A percentile compares a stretch with the other conserved stretches of the same genome.
These are phyloP conservation scores for Poterioochromonas sp. DNA, from an alignment of 352 stramenopile genomes.

Conservation along the genomic window DNA sequence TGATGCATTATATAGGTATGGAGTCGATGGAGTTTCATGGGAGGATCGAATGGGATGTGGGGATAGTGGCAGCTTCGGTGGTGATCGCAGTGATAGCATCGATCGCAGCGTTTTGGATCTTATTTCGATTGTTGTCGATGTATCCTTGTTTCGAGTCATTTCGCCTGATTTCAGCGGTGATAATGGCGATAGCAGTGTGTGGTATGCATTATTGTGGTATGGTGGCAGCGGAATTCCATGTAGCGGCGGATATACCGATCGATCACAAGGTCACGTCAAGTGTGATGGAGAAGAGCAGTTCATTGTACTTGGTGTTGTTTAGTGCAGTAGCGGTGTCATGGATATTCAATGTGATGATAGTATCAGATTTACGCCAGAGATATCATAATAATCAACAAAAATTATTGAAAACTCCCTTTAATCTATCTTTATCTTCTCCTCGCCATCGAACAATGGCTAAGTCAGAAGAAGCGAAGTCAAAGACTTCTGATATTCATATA, in stretches of 20 bases:
- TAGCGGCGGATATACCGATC: too few species aligned
- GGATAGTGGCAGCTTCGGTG: not conserved
- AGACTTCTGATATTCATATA: too few species aligned
- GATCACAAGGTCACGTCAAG: not conserved
- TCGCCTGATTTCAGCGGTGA: not conserved
- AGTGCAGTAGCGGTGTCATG: not conserved
- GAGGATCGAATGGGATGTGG: not conserved
- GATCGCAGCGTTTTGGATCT: slow-evolving; percentile 15
- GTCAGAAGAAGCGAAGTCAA: too few species aligned
- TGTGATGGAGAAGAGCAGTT: not conserved
- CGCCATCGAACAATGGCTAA: too few species aligned
- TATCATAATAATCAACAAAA: too few species aligned
- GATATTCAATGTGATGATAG: not conserved
- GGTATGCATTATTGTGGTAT: slow-evolving; percentile 16
- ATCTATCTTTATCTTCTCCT: too few species aligned
- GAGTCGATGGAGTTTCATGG: not conserved
- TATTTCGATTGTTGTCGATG: slow-evolving; percentile 19
- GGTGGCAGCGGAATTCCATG: not conserved
- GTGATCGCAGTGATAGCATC: not conserved
- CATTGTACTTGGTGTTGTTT: not conserved
- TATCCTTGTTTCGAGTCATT: slow-evolving; percentile 7
- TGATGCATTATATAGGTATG: slow-evolving; percentile 26
- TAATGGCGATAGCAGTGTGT: slow-evolving; percentile 17
- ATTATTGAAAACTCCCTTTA: too few species aligned
- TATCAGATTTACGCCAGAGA: not conserved